A percentile compares a stretch with the other conserved stretches of the same genome.
Evolutionary conservation across 768 basidiomycete species (phyloP).

Genomic region (Rhizopogon rudus): DNA sequence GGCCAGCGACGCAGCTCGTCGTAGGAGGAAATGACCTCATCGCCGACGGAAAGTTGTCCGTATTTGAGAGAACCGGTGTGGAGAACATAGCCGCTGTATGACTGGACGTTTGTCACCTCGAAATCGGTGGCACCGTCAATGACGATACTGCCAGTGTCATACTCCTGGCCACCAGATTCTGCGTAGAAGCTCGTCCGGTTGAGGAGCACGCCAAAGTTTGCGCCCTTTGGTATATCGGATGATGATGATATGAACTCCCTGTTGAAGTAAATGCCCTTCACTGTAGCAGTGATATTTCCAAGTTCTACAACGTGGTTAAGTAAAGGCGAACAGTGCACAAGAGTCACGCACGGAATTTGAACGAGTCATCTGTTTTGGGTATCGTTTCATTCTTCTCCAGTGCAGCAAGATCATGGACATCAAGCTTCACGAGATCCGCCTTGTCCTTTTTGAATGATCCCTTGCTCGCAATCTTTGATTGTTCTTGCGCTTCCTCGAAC

Average conservation of each 20-base stretch:
- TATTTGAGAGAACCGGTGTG: constrained; percentile 91
- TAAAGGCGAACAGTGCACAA: not conserved
- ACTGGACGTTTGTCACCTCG: constrained; percentile 89
- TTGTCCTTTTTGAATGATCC: constrained; percentile 68
- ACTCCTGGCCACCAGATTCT: constrained; percentile 95
- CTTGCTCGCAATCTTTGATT: constrained; percentile 90
- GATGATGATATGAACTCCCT: constrained; percentile 74
- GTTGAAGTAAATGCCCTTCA: constrained; percentile 83
- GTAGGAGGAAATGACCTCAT: constrained; percentile 84
- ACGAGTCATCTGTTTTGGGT: constrained; percentile 88
- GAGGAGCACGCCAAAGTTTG: constrained; percentile 79
- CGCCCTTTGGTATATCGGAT: constrained; percentile 53
- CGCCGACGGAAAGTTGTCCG: constrained; percentile 72
- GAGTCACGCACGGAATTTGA: constrained; percentile 75
- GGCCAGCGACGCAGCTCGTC: constrained; percentile 97
- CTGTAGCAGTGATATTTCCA: constrained; percentile 68
- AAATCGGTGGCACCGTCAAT: constrained; percentile 92
- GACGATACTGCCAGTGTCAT: constrained; percentile 92
- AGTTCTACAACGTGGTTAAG: constrained; percentile 40
- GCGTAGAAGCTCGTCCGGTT: constrained; percentile 96
- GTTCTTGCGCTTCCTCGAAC: constrained; percentile 83
- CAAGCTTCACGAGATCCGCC: constrained; percentile 75
- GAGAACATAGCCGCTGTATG: constrained; percentile 92
- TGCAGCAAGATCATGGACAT: constrained; percentile 89
- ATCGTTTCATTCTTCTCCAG: constrained; percentile 75